Evolutionary conservation across 2,329 filamentous ascomycete species (phyloP), one percentile per base, ranked within the genome.

Genomic region (Plenodomus tracheiphilus): DNA sequence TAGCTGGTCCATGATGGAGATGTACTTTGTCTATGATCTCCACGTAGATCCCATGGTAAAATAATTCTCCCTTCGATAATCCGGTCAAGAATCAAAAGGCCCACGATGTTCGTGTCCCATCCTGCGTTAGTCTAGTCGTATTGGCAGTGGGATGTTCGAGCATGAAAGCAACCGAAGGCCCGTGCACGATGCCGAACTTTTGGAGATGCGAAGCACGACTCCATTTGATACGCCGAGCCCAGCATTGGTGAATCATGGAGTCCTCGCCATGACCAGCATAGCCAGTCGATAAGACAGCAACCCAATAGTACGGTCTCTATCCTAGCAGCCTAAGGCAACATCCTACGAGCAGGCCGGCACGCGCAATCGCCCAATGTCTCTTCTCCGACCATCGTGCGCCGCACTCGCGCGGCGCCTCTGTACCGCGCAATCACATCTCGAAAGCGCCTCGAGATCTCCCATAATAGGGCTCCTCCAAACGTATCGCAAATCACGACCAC

Each of bases 361-460:
- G 13, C 28, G 28, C 28, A 25, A 5, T 25, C 22, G 22, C 11
- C 28, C 61, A 11, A 62, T 68, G 65, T 68, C 66, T 37, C 58
- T 71, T 51, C 54, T 71, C 40, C 61, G 51, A 37, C 66, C 53
- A 45, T 56, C 53, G 28, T 62, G 56, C 56, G 61, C 58, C 41
- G 61, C 65, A 16, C 52, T 69, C 20, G 58, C 65, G 45, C 64
- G 66, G 38, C 62, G 62, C 40, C 61, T 70, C n/a, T 66, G 63
- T 37, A 47, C 47, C 19, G 34, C 59, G 16, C 54, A 53, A 18
- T n/a, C 59, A 35, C 51, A 49, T 39, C 43, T 59, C 21, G 54
- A 59, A n/a, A 58, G 41, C 43, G 28, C 50, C 32, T 60, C 44
- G 41, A 50, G 21, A 32, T 59, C 60, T 10, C 58, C 55, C 18